Conservation (phyloP, 116 monocot genomes). For the Papilionanthe hybrid region DNA sequence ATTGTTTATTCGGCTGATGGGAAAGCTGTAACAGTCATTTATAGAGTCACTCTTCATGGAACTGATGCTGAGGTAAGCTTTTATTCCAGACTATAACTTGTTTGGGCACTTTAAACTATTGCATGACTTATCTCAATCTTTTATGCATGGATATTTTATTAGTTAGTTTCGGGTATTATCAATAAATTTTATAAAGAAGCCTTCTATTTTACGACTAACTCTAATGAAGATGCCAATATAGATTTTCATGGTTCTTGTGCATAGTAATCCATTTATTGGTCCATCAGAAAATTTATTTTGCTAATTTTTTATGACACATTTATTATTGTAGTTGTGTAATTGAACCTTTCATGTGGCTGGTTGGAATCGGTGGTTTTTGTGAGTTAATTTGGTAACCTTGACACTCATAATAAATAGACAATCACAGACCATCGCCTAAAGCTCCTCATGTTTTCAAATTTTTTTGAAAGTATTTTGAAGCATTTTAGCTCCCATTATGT, state of each 20-base stretch:
- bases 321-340: background rate
- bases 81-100: background rate
- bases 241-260: too few species aligned
- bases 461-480: background rate
- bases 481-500: too few species aligned
- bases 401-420: background rate
- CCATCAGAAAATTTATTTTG: background rate
- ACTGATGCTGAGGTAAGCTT: constrained; percentile 89
- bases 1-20: constrained; percentile 89
- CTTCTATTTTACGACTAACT: background rate
- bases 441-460: background rate
- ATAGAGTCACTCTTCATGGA: constrained; percentile 88
- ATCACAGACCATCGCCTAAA: background rate
- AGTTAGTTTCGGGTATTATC: background rate
- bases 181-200: background rate
- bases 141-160: background rate
- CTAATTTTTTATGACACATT: background rate
- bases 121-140: too few species aligned
- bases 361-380: background rate
- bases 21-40: constrained; percentile 85
- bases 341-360: background rate
- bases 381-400: background rate
- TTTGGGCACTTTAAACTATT: background rate
- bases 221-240: background rate
- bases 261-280: background rate